Evolutionary conservation across 1,284 basidiomycete genomes (phyloP).

Genomic region (Cutaneotrichosporon sp.): DNA sequence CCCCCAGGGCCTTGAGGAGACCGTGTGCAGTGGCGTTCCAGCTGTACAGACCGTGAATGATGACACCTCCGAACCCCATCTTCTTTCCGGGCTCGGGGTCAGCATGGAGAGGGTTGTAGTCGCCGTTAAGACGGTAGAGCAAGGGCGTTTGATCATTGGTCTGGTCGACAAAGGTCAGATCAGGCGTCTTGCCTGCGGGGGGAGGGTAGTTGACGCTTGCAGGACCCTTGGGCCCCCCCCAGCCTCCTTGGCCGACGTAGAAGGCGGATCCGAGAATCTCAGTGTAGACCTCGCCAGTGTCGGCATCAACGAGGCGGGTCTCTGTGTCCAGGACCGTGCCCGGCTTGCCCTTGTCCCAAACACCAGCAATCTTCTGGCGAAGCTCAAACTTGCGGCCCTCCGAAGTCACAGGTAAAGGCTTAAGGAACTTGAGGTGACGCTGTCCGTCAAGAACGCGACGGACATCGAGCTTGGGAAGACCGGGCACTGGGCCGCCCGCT

Average conservation of each 20-base stretch:
- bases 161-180: conserved; percentile 11
- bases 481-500: conserved; percentile 11
- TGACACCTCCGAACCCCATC: conserved; percentile 22
- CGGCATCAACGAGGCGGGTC: conserved; percentile 16
- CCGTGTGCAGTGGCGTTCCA: conserved; percentile 21
- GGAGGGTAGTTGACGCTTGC: conserved; percentile 10
- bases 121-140: conserved; percentile 21
- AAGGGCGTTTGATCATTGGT: conserved; percentile 14
- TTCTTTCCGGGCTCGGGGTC: conserved; percentile 16
- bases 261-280: conserved; percentile 9
- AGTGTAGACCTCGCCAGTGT: conserved; percentile 13
- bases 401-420: conserved; percentile 13
- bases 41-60: conserved; percentile 21
- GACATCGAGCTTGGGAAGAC: conserved; percentile 16
- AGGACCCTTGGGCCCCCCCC: conserved; percentile 20
- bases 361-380: conserved; percentile 15
- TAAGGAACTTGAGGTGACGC: conserved; percentile 18
- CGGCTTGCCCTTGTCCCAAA: conserved; percentile 24
- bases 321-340: conserved; percentile 18
- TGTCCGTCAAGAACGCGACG: conserved; percentile 19
- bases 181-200: conserved; percentile 8
- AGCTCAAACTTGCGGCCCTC: conserved; percentile 17
- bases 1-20: conserved; percentile 15
- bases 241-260: conserved; percentile 20
- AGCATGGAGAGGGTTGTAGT: conserved; percentile 23